Evolutionary conservation across 768 basidiomycete genomes (phyloP).

Genomic region (Serpula lacrymans): DNA sequence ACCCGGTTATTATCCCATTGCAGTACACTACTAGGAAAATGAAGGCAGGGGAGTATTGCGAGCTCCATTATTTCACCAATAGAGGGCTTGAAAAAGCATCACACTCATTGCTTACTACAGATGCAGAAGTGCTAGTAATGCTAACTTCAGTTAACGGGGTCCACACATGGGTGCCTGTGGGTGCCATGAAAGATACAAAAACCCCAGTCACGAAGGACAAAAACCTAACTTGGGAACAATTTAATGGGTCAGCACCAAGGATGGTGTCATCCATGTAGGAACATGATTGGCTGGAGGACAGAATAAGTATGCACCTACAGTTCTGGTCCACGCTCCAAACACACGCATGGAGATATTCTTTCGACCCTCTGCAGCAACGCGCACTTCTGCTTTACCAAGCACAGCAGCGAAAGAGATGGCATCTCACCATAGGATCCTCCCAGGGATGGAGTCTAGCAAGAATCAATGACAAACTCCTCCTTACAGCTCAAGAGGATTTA

Average conservation of each 20-base stretch:
- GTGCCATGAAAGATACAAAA: background rate
- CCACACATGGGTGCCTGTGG: background rate
- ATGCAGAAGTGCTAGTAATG: background rate
- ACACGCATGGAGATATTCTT: slow-evolving; percentile 6
- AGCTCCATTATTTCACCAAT: slow-evolving; percentile 4
- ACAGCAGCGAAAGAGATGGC: slow-evolving; percentile 10
- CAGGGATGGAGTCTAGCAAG: background rate
- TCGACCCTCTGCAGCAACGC: slow-evolving; percentile 4
- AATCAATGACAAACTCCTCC: background rate
- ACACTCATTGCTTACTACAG: background rate
- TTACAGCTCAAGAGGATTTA: background rate
- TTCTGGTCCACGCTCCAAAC: slow-evolving; percentile 10
- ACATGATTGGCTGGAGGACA: slow-evolving; percentile 5
- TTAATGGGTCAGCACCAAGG: slow-evolving; percentile 1
- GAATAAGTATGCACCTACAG: slow-evolving; percentile 7
- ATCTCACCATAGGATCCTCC: background rate
- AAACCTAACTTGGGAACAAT: slow-evolving; percentile 3
- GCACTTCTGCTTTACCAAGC: slow-evolving; percentile 14
- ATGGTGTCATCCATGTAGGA: slow-evolving; percentile 9
- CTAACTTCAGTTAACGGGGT: background rate
- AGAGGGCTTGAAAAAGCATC: too few species aligned
- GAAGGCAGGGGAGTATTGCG: background rate
- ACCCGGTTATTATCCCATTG: background rate
- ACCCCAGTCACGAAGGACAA: background rate
- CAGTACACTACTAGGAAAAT: background rate